These are phyloP conservation scores for Lactarius deliciosus DNA, from an alignment of 768 basidiomycete species.

Conservation along the genomic window DNA sequence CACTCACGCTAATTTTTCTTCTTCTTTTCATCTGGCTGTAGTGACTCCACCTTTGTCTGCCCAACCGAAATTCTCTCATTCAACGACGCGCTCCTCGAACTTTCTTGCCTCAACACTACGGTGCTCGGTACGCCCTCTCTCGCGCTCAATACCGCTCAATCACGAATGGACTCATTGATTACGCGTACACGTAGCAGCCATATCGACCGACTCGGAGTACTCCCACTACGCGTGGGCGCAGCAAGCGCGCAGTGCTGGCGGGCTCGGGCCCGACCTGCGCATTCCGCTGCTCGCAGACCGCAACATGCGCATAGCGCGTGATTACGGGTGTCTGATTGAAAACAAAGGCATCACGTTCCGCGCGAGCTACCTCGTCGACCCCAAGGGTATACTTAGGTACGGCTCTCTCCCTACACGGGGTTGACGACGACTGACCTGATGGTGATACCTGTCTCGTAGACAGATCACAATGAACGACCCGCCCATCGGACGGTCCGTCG, in stretches of 20 bases:
- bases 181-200: conserved; percentile 39
- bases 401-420: conserved; percentile 31
- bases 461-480: conserved; percentile 91
- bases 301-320: conserved; percentile 74
- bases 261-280: conserved; percentile 84
- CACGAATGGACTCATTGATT: too few relatives aligned
- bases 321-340: conserved; percentile 87
- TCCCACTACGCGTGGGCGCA: conserved; percentile 87
- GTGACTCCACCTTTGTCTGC: too few relatives aligned
- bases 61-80: too few relatives aligned
- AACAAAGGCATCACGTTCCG: conserved; percentile 87
- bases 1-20: too few relatives aligned
- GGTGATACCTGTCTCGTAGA: background rate
- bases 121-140: too few relatives aligned
- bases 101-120: too few relatives aligned
- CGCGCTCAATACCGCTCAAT: too few relatives aligned
- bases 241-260: conserved; percentile 80
- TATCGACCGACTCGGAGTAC: conserved; percentile 89
- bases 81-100: too few relatives aligned
- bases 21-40: too few relatives aligned
- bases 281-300: conserved; percentile 82
- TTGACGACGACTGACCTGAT: background rate
- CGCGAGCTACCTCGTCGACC: conserved; percentile 85
- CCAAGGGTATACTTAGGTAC: conserved; percentile 68
- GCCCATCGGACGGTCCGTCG: conserved; percentile 93